These are phyloP conservation scores for Mesotaenium endlicherianum DNA, from an alignment of 139 green algal genomes.

Conservation along the genomic window DNA sequence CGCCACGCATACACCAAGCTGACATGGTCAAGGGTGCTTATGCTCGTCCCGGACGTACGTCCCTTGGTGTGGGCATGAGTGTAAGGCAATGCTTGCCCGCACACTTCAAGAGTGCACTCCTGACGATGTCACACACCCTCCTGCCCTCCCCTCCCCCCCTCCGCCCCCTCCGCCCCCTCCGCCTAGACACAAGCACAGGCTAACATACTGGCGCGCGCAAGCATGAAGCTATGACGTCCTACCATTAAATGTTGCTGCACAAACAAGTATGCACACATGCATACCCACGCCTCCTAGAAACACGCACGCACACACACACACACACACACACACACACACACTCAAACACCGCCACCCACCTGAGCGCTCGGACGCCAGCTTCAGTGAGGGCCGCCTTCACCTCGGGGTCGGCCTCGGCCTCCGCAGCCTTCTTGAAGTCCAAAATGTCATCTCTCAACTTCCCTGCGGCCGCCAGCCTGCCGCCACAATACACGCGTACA, in stretches of 20 bases:
- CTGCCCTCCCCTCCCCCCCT: no score
- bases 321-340: not conserved
- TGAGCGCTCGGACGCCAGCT: not conserved
- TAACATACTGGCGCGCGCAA: not conserved
- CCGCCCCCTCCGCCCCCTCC: no score
- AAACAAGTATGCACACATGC: not conserved
- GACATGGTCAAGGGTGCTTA: not conserved
- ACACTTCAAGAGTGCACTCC: no score
- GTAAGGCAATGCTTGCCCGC: no score
- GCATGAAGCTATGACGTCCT: not conserved
- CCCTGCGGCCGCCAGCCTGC: not conserved
- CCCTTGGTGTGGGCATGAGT: no score
- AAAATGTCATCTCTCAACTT: slow-evolving; percentile 5
- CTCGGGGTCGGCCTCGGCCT: not conserved
- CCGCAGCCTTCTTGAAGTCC: not conserved
- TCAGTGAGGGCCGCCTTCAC: not conserved
- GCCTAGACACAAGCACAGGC: no score
- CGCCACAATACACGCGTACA: not conserved
- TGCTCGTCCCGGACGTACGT: no score
- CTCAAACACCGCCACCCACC: not conserved
- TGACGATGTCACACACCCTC: no score
- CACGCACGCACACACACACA: not conserved
- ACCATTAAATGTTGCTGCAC: not conserved
- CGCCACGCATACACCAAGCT: not conserved
- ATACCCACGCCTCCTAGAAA: not conserved